Base-by-base conservation (phyloP, 2,329 filamentous ascomycete species). In the Magnaporthiopsis rhizophila region DNA sequence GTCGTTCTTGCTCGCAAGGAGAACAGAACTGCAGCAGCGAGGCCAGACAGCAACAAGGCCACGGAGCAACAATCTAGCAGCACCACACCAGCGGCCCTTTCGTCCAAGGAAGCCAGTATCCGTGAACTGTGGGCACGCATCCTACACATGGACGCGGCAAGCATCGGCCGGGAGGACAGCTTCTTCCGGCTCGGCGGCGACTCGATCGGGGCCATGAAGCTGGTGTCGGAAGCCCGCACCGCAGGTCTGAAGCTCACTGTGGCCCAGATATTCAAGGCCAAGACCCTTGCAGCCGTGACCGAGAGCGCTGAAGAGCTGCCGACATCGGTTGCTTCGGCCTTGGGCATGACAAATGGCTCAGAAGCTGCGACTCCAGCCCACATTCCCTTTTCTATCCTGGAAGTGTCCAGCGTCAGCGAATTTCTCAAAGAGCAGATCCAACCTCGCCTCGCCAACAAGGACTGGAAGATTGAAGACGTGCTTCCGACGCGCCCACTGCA, bases 401-500 rank as follows among this genome's bases (percentile, higher is more conserved):
- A 59, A 9, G 68, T 69, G 1, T 59, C 72, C 0, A 76, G 84
- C 66, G 73, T 71, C 56, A 67, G 78, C 0, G 71, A 72, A 58
- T 82, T 85, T 62, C 70, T 84, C 13, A 74, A 78, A 5, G 74
- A 78, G n/a, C 72, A 74, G 1, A 78, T 89, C 36, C 78, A 76
- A 24, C 79, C 83, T 0, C 77, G 79, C 59, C 78, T 89, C 4
- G 77, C 79, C 11, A 77, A 84, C 65, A 75, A 77, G 12, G 73
- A 77, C 30, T 84, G 81, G 76, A 78, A 76, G 11, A 78, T 89
- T 58, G 71, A 75, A 2, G 82, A 88, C 67, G 79, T 87, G 1
- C 76, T 86, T 2, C 86, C 86, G 2, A 79, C 83, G 1, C 80
- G 84, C 0, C 84, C 85, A 4, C 76, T 86, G 2, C 86, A 89